A percentile compares a stretch with the other conserved stretches of the same genome.
Conservation (phyloP, 805 yeast species). For the Ogataea paradorogensis region DNA sequence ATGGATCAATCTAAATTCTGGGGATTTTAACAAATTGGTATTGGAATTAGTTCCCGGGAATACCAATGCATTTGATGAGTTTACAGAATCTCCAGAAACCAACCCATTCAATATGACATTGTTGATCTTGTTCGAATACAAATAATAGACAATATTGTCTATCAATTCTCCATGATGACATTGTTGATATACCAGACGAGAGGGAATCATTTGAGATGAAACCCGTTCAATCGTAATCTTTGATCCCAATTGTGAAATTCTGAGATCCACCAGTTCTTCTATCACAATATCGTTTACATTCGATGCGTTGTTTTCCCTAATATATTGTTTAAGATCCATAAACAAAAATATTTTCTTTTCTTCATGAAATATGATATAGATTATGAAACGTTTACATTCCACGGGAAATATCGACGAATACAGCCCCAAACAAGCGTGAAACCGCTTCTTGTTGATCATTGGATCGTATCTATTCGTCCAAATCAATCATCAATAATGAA, state of each 20-base stretch:
- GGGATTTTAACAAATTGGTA: conserved; percentile 39
- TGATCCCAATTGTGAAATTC: background rate
- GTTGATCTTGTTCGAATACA: conserved; percentile 29
- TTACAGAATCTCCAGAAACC: conserved; percentile 29
- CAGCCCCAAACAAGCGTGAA: conserved; percentile 27
- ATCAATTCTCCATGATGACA: conserved; percentile 35
- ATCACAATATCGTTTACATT: background rate
- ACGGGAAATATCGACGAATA: conserved; percentile 40
- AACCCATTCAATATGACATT: conserved; percentile 47
- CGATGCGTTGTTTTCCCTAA: conserved; percentile 1
- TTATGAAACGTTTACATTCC: conserved; percentile 39
- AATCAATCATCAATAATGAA: conserved; percentile 29
- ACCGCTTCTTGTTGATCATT: conserved; percentile 36
- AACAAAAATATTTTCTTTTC: conserved; percentile 2
- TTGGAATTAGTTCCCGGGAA: conserved; percentile 37
- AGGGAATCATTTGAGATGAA: background rate
- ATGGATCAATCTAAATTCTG: conserved; percentile 44
- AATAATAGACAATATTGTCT: conserved; percentile 38
- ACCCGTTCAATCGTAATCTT: background rate
- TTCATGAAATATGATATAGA: conserved; percentile 34
- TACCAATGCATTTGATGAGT: conserved; percentile 30
- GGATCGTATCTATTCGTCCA: conserved; percentile 45
- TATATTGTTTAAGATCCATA: conserved; percentile 16
- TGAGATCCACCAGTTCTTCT: background rate
- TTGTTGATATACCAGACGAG: background rate